Base-by-base conservation (phyloP, 2,329 filamentous ascomycete species). In the Podosphaera leucotricha region DNA sequence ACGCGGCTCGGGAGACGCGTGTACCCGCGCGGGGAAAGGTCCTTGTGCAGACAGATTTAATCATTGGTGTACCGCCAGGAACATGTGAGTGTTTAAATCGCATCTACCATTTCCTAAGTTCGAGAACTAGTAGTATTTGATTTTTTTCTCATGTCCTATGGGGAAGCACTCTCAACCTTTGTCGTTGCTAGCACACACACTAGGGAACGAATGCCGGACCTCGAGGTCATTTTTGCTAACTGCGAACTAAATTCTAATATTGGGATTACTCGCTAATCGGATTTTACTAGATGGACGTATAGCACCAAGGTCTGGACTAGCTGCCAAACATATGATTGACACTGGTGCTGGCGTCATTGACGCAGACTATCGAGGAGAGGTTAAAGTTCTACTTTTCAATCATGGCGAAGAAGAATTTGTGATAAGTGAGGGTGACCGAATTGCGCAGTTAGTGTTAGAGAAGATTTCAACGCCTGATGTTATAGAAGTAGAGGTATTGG, bases 271-370 rank as follows among this genome's bases (percentile, higher is more conserved):
- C 18, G 19, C 28, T 41, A 22, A 44, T 42, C 21, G 10, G 10
- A 20, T n/a, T 7, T 33, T 28, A 19, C 4, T 49, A 87, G 83
- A 95, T 59, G 87, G 87, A 52, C 79, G 86, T 46, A 75, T 93
- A 45, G 86, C 86, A 2, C 86, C 86, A 8, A 80, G 86, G 51
- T 90, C 82, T n/a, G 85, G 85, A 41, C 77, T 93, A 30, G 87
- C 87, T 2, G 70, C 77, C 48, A 98, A 98, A 66, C 76, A 95
- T 65, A 90, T 86, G 64, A 95, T 98, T 60, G 85, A 94, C 61
- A 90, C 82, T 0, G 85, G 92, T 49, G 90, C 90, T 0, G 90
- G 90, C 44, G 90, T 98, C 50, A 95, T 98, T 55, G 90, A 98
- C 61, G 86, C 87, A 28, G 90, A 98, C 63, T 98, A 98, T 66